A percentile compares a stretch with the other conserved stretches of the same genome.
phyloP scores from a whole-genome alignment of 2,329 filamentous ascomycete genomes.

The Fusarium sp. region DNA sequence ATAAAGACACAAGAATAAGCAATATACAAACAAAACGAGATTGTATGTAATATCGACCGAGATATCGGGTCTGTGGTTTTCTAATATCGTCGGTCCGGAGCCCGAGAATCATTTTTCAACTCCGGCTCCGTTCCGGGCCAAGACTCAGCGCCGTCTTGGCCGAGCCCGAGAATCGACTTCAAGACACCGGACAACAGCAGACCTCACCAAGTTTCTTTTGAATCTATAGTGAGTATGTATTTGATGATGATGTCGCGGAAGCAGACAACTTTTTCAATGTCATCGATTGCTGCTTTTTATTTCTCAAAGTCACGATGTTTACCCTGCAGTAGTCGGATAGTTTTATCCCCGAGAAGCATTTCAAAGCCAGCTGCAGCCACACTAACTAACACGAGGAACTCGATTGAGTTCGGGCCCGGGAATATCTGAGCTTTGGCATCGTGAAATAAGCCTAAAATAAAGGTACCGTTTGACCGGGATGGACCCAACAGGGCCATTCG shows the following conservation, averaged over 20 bases:
- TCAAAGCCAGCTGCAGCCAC: neutral
- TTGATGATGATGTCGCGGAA: no score
- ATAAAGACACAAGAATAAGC: neutral
- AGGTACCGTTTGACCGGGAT: neutral
- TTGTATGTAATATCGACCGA: neutral
- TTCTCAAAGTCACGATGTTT: no score
- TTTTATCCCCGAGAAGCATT: neutral
- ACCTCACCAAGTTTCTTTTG: no score
- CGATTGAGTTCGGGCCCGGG: neutral
- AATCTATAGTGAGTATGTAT: no score
- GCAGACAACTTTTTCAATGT: no score
- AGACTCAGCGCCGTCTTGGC: neutral
- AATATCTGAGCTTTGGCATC: neutral
- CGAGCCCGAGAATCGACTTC: neutral
- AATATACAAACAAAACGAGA: neutral
- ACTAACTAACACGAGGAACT: neutral
- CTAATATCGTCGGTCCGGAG: neutral
- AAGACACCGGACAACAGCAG: neutral
- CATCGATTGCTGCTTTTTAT: no score
- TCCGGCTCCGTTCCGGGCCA: neutral
- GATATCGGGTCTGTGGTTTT: neutral
- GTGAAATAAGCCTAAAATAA: neutral
- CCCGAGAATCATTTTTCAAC: neutral
- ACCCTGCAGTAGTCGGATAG: no score
- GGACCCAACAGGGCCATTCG: neutral